These are phyloP conservation scores for Wickerhamiella lipophila DNA, from an alignment of 805 yeast species.

Conservation along the genomic window DNA sequence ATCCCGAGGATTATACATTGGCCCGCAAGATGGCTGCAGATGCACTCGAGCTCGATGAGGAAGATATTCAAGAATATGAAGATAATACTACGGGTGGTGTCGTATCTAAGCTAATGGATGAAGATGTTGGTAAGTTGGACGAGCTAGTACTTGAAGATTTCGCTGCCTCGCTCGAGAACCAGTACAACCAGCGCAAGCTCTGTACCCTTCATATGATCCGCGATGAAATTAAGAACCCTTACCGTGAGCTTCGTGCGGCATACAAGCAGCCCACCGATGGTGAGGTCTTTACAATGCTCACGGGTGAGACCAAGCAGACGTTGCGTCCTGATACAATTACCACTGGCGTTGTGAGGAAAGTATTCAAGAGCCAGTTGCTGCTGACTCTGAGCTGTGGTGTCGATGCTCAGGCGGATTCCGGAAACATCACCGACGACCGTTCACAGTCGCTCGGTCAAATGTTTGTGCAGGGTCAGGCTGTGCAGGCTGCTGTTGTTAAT, in stretches of 20 bases:
- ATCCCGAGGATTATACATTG: slow-evolving; percentile 92
- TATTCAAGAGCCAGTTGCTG: slow-evolving; percentile 37
- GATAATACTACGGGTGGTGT: slow-evolving; percentile 59
- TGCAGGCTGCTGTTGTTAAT: slow-evolving; percentile 63
- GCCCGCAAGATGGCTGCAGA: slow-evolving; percentile 98
- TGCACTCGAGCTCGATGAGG: slow-evolving; percentile 92
- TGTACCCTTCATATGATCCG: slow-evolving; percentile 73
- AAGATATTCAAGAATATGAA: slow-evolving; percentile 68
- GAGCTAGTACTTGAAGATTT: slow-evolving; percentile 82
- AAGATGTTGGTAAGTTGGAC: slow-evolving; percentile 54
- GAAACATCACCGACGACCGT: slow-evolving; percentile 29
- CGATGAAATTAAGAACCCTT: slow-evolving; percentile 77
- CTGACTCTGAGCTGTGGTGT: slow-evolving; percentile 47
- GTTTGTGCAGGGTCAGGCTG: slow-evolving; percentile 52
- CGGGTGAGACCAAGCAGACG: slow-evolving; percentile 69
- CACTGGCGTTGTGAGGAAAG: slow-evolving; percentile 61
- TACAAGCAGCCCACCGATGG: slow-evolving; percentile 50
- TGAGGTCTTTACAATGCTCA: slow-evolving; percentile 76
- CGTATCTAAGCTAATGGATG: slow-evolving; percentile 55
- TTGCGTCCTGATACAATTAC: slow-evolving; percentile 58
- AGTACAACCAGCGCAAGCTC: slow-evolving; percentile 46
- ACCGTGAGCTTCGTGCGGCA: slow-evolving; percentile 68
- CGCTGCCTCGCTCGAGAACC: slow-evolving; percentile 73
- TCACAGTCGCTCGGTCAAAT: slow-evolving; percentile 21
- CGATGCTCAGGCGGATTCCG: slow-evolving; percentile 37